Percentiles rank a stretch among this genome's conserved stretches.
Evolutionary conservation across 192 early-diverging fungal species (phyloP).

Genomic region (Backusella tuberculispora): DNA sequence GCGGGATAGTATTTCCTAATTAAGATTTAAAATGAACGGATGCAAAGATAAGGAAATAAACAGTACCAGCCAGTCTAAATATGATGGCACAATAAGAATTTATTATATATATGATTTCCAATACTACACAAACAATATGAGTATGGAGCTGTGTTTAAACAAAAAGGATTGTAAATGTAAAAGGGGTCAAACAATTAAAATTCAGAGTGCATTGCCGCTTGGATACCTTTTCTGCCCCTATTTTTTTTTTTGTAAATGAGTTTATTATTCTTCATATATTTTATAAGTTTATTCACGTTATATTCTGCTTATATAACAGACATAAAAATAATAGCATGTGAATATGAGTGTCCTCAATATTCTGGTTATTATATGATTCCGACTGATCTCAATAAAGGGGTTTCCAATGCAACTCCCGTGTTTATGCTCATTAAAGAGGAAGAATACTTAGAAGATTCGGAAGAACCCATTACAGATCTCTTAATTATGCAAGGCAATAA

Average conservation of each 20-base stretch:
- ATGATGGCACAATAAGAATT: neutral
- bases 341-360: neutral
- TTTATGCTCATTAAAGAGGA: constrained; percentile 31
- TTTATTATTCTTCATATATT: neutral
- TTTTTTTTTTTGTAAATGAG: neutral
- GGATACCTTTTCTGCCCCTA: neutral
- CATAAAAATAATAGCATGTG: neutral
- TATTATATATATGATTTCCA: no score
- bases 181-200: no score
- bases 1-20: neutral
- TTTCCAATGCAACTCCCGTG: neutral
- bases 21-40: neutral
- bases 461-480: constrained; percentile 22
- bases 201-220: neutral
- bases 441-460: neutral
- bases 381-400: constrained; percentile 17
- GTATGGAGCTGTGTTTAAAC: no score
- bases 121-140: no score
- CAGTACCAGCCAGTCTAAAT: neutral
- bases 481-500: neutral
- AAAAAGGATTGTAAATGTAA: no score
- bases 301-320: neutral
- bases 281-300: neutral
- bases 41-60: constrained; percentile 1
- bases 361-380: constrained; percentile 17